Base-by-base conservation (phyloP, 2,329 filamentous ascomycete species). In the Cladosporium oxysporum region DNA sequence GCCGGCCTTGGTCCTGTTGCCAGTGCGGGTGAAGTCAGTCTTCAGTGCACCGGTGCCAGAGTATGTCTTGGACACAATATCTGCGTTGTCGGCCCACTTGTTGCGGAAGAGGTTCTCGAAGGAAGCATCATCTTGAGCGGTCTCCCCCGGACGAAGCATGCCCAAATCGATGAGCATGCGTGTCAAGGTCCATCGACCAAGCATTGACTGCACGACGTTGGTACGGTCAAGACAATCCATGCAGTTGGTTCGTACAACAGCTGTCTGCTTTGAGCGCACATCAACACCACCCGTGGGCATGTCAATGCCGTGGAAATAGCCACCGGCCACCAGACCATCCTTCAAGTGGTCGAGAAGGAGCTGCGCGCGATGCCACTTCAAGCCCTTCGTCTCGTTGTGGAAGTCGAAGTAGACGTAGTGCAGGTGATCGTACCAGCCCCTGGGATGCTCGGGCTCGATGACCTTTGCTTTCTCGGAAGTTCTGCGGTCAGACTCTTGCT, bases 401-500 rank as follows among this genome's bases (percentile, higher is more conserved):
- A 96, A 99, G 81, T 99, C 95, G 76, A 99, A 99, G 82, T 98
- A 99, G 73, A 98, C 81, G 78, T 99, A 99, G 80, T 99, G 94
- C 53, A 99, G 82, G 53, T 89, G 89, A 77, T 97, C 93, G 77
- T 91, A 91, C 69, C 88, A 83, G 69, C 90, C 86, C 66, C 82
- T 82, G 58, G 82, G 82, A 55, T 86, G 77, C 16, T 81, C 72
- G 26, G 88, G 83, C 75, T 97, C 91, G 69, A 97, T 87, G 33
- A 89, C 83, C 73, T 89, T 90, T 77, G 96, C 90, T 77, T 95
- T 94, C 75, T 97, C 93, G 47, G 89, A 83, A 0, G 89, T 91
- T 62, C 72, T 73, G 35, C 70, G 69, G 75, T 94, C 90, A 62
- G 85, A 82, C 73, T 92, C 85, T 26, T 84, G 84, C 44, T 82